These are phyloP conservation scores for Talaromyces sp. DNA, from an alignment of 2,329 filamentous ascomycete species.

Conservation along the genomic window DNA sequence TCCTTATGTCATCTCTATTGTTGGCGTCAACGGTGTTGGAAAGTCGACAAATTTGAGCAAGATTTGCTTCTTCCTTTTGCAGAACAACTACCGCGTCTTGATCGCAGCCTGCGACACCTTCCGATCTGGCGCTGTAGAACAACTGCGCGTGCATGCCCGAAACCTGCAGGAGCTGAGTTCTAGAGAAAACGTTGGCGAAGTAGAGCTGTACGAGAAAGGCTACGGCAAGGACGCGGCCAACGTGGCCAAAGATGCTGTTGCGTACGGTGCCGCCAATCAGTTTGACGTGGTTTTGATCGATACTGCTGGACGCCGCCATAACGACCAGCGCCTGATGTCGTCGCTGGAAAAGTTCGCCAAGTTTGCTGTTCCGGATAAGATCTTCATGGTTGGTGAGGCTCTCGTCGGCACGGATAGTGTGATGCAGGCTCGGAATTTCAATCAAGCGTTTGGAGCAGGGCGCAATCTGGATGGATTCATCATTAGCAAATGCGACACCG, in stretches of 20 bases:
- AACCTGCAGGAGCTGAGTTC: constrained; percentile 85
- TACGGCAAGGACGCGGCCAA: constrained; percentile 97
- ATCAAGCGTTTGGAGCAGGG: constrained; percentile 78
- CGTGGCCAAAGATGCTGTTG: constrained; percentile 91
- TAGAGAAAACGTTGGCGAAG: constrained; percentile 72
- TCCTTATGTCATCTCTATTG: constrained; percentile 96
- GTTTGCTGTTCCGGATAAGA: constrained; percentile 93
- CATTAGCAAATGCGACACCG: constrained; percentile 97
- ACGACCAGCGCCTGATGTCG: constrained; percentile 93
- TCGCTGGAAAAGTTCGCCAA: constrained; percentile 96
- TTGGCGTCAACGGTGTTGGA: constrained; percentile 96
- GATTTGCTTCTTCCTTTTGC: constrained; percentile 94
- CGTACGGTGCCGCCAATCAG: constrained; percentile 65
- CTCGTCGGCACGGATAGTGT: constrained; percentile 94
- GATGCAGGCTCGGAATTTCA: constrained; percentile 94
- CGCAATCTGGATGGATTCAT: constrained; percentile 91
- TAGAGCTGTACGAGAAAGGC: constrained; percentile 93
- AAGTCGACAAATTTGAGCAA: constrained; percentile 98
- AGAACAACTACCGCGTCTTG: constrained; percentile 94
- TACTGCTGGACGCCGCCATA: constrained; percentile 90
- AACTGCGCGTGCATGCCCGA: constrained; percentile 89
- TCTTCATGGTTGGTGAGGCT: constrained; percentile 92
- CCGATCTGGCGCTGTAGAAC: constrained; percentile 93
- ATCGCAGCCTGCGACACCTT: constrained; percentile 96
- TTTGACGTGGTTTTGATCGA: constrained; percentile 97